Conservation (phyloP, 208 protist genomes). For the Jaenimonas drosophilae region DNA sequence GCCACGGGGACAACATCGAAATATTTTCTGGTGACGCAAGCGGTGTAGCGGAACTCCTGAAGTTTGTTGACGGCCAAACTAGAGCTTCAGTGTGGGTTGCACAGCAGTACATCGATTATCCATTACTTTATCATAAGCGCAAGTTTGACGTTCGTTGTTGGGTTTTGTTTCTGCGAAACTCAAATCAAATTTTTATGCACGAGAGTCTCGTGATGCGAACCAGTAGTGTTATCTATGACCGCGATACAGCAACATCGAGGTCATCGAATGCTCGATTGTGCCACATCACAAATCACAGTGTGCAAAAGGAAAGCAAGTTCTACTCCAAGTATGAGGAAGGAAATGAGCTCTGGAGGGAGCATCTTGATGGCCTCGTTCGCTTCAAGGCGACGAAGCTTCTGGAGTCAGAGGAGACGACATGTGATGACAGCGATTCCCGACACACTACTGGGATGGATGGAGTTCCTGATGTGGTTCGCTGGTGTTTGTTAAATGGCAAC, state of each 20-base stretch:
- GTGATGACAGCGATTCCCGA: not conserved
- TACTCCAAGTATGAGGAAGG: constrained; percentile 37
- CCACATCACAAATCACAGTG: constrained; percentile 69
- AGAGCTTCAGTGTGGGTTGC: constrained; percentile 30
- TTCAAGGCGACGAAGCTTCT: constrained; percentile 42
- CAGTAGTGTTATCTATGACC: constrained; percentile 32
- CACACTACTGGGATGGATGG: not conserved
- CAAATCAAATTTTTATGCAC: constrained; percentile 51
- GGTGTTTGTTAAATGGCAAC: not conserved
- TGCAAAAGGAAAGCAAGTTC: constrained; percentile 17
- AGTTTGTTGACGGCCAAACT: constrained; percentile 37
- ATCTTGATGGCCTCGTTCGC: constrained; percentile 68
- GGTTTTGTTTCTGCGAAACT: constrained; percentile 21
- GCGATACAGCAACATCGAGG: constrained; percentile 14
- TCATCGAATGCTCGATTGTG: constrained; percentile 19
- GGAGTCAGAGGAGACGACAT: not conserved
- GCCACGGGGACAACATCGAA: constrained; percentile 67
- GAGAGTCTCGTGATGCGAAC: constrained; percentile 73
- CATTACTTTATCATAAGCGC: constrained; percentile 42
- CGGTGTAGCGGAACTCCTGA: constrained; percentile 31
- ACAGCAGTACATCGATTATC: constrained; percentile 49
- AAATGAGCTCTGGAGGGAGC: constrained; percentile 72
- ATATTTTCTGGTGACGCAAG: constrained; percentile 46
- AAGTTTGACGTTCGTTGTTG: constrained; percentile 65
- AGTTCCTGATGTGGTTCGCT: not conserved